phyloP scores from a whole-genome alignment of 208 protist genomes.

The Naegleria lovaniensis region DNA sequence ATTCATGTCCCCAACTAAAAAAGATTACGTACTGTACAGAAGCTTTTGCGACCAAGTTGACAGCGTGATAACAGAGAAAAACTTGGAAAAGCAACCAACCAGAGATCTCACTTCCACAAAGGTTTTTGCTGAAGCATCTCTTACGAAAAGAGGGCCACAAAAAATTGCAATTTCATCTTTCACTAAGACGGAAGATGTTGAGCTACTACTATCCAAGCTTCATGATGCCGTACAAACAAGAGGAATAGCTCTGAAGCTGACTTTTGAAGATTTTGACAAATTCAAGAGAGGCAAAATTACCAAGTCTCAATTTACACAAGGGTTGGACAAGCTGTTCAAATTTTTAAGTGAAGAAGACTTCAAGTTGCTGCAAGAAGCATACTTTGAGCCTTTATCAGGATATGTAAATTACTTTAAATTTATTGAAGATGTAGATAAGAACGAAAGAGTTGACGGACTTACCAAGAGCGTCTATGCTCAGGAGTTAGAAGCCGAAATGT shows the following conservation, averaged over 20 bases:
- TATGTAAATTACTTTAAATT: not conserved
- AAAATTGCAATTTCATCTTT: not conserved
- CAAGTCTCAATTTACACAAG: not conserved
- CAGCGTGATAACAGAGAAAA: not conserved
- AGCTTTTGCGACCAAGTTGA: not conserved
- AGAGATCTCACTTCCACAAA: not conserved
- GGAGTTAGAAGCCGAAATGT: not conserved
- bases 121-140: not conserved
- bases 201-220: not conserved
- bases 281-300: not conserved
- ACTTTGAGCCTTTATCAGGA: not conserved
- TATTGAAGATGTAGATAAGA: slow-evolving; percentile 1
- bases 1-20: not conserved
- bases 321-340: not conserved
- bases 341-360: not conserved
- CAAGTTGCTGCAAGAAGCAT: not conserved
- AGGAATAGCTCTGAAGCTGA: not conserved
- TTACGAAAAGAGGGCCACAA: not conserved
- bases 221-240: not conserved
- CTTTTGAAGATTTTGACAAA: slow-evolving; percentile 4
- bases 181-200: not conserved
- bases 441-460: not conserved
- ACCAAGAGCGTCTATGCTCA: not conserved
- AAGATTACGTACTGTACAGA: not conserved
- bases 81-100: not conserved